Evolutionary conservation across 257 asterid species (phyloP), one percentile per base, ranked within the genome.

Genomic region (Pogostemon cablin): DNA sequence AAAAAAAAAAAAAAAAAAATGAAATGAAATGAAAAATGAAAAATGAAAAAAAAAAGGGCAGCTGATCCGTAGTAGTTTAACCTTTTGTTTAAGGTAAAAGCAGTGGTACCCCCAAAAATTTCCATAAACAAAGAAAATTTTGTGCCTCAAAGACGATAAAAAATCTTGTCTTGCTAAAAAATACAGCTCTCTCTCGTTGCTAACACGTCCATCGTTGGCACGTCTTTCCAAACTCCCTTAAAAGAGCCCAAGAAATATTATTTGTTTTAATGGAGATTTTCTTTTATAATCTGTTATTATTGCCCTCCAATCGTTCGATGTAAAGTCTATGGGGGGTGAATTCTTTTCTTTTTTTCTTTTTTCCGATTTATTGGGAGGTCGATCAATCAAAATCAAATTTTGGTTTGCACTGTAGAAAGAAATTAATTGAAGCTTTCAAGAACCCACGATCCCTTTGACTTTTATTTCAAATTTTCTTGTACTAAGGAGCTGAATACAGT

Each of bases 321-420:
- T 61, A 52, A 50, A 54, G 53, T 12, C 34, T 5, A 39, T 9
- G 63, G 43, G 43, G 35, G 3, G 11, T 12, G 10, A 3, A 17
- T 35, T 25, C 32, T 25, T 25, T 25, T 25, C 32, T 25, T 25
- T 25, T 25, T 25, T 25, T 25, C 1, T 25, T 25, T 25, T 11
- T 32, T 73, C 81, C 79, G 34, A 74, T 72, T 81, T 56, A 20
- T 41, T 64, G 68, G 84, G 82, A 78, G 37, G 10, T n/a, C 65
- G 63, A 71, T 75, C 81, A 67, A 76, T 82, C 87, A 71, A 73
- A 75, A 73, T 71, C 75, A 71, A 75, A 62, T 75, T 79, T 79
- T 38, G 66, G 62, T 65, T 65, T 65, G 59, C 42, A 66, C 55
- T 48, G 67, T 76, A n/a, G 50, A 32, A 75, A 52, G 32, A 54